Evolutionary conservation across 345 rosid genomes (phyloP).

Genomic region (Cardamine resedifolia): DNA sequence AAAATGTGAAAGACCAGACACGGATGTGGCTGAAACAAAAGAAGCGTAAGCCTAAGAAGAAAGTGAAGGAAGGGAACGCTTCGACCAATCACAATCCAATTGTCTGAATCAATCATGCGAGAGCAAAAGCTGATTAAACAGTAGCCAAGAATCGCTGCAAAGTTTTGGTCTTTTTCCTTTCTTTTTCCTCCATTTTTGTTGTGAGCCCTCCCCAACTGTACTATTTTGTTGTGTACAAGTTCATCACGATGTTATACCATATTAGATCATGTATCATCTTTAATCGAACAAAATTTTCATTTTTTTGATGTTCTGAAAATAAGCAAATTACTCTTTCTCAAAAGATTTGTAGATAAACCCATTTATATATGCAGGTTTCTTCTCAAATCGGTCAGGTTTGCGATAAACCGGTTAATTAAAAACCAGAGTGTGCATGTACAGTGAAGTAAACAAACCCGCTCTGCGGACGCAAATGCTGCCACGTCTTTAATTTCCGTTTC

Average conservation of each 20-base stretch:
- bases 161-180: conserved; percentile 12
- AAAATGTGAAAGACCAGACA: conserved; percentile 52
- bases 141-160: conserved; percentile 3
- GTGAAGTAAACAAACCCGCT: conserved; percentile 30
- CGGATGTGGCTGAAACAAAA: conserved; percentile 61
- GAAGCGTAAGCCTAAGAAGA: conserved; percentile 70
- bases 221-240: conserved; percentile 26
- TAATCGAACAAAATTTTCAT: not conserved
- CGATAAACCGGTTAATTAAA: conserved; percentile 5
- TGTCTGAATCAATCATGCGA: conserved; percentile 20
- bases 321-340: not conserved
- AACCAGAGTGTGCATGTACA: conserved; percentile 19
- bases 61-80: conserved; percentile 34
- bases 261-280: conserved; percentile 11
- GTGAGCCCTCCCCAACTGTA: conserved; percentile 15
- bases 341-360: too few relatives aligned
- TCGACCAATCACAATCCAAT: not conserved
- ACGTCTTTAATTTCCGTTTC: conserved; percentile 35
- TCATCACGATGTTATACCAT: not conserved
- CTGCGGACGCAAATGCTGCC: conserved; percentile 42
- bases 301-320: not conserved
- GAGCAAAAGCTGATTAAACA: not conserved
- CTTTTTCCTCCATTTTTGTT: not conserved
- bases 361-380: not conserved
- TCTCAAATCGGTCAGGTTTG: conserved; percentile 6